phyloP scores from a whole-genome alignment of 306 rosid species.

The Vigna hirtella region DNA sequence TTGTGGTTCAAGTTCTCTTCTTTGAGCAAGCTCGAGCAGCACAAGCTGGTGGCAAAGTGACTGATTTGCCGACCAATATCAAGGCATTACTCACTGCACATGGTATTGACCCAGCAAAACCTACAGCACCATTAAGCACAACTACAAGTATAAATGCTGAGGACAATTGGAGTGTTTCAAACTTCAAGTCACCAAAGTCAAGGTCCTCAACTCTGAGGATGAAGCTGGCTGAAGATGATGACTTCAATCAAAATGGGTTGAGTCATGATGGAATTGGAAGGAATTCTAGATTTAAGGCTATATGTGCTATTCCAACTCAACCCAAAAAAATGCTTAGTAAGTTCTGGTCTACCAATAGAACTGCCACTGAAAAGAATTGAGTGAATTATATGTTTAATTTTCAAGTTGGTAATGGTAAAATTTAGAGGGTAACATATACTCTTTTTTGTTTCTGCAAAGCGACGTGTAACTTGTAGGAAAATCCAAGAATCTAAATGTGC shows the following conservation, averaged over 20 bases:
- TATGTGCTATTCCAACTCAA: slow-evolving; percentile 77
- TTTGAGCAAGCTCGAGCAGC: slow-evolving; percentile 94
- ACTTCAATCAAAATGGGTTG: slow-evolving; percentile 60
- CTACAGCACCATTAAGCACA: slow-evolving; percentile 68
- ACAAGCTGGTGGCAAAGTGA: slow-evolving; percentile 73
- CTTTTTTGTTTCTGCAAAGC: slow-evolving; percentile 46
- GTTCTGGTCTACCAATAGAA: slow-evolving; percentile 86
- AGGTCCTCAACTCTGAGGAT: slow-evolving; percentile 81
- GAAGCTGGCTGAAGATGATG: slow-evolving; percentile 95
- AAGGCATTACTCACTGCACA: slow-evolving; percentile 82
- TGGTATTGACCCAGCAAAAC: slow-evolving; percentile 80
- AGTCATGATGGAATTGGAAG: slow-evolving; percentile 63
- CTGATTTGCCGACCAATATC: slow-evolving; percentile 82
- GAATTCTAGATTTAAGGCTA: slow-evolving; percentile 63
- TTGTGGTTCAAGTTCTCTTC: slow-evolving; percentile 98
- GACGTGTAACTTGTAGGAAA: slow-evolving; percentile 71
- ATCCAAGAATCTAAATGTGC: slow-evolving; percentile 67
- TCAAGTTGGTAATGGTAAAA: slow-evolving; percentile 45
- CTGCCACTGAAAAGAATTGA: slow-evolving; percentile 74
- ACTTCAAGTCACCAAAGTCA: slow-evolving; percentile 83
- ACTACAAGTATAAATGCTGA: slow-evolving; percentile 71
- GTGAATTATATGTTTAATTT: slow-evolving; percentile 54
- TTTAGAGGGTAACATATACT: slow-evolving; percentile 63
- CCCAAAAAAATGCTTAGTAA: slow-evolving; percentile 91
- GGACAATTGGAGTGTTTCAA: slow-evolving; percentile 91